A percentile compares a stretch with the other conserved stretches of the same genome.
Evolutionary conservation across 192 early-diverging fungal species (phyloP).

Genomic region (Bifiguratus adelaidae): DNA sequence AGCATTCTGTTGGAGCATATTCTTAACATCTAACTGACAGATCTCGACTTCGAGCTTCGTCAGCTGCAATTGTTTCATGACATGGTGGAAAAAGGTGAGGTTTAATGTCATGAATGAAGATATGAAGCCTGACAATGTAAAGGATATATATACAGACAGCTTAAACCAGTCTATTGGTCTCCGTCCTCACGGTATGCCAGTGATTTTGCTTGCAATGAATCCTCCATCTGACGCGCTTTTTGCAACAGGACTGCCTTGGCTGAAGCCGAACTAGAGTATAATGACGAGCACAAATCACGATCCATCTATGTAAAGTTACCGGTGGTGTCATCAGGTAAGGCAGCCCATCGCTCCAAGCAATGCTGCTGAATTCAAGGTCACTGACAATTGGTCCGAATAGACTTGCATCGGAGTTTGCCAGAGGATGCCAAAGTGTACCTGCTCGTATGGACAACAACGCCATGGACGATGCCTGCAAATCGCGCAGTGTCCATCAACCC

Average conservation of each 20-base stretch:
- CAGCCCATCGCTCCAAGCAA: background rate
- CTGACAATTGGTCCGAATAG: background rate
- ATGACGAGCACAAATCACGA: slow-evolving; percentile 57
- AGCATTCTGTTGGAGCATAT: background rate
- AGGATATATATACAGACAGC: slow-evolving; percentile 64
- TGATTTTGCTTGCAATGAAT: background rate
- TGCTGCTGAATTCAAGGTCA: background rate
- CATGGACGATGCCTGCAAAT: slow-evolving; percentile 76
- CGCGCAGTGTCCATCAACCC: slow-evolving; percentile 56
- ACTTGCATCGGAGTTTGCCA: slow-evolving; percentile 5
- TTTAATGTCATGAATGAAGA: too few relatives aligned
- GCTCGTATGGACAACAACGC: slow-evolving; percentile 73
- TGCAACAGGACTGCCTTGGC: slow-evolving; percentile 55
- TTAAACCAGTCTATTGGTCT: slow-evolving; percentile 78
- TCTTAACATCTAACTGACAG: slow-evolving; percentile 11
- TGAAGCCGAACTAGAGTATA: slow-evolving; percentile 73
- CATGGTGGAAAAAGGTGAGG: slow-evolving; percentile 55
- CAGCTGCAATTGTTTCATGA: slow-evolving; percentile 60
- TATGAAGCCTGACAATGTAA: background rate
- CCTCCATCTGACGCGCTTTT: background rate
- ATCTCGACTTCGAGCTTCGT: slow-evolving; percentile 60
- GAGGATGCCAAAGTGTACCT: slow-evolving; percentile 14
- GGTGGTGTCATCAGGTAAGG: slow-evolving; percentile 30
- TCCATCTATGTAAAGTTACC: slow-evolving; percentile 63
- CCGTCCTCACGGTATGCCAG: slow-evolving; percentile 51